phyloP scores from a whole-genome alignment of 495 filamentous ascomycete genomes.

The Penicillium diatomitis region DNA sequence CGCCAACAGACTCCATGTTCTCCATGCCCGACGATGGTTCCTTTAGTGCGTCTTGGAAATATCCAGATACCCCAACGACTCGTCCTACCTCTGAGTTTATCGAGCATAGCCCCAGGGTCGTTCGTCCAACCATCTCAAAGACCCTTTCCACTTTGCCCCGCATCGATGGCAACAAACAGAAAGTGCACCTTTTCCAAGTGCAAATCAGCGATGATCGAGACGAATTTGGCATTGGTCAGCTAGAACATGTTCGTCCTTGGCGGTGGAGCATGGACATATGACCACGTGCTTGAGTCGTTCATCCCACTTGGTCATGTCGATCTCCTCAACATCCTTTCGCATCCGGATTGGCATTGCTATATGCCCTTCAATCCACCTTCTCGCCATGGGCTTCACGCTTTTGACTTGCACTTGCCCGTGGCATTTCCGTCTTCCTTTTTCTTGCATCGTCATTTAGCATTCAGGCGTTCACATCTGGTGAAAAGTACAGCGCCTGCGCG shows the following conservation, averaged over 20 bases:
- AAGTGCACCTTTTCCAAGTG: slow-evolving; percentile 32
- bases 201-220: slow-evolving; percentile 33
- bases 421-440: neutral
- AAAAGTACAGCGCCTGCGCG: slow-evolving; percentile 12
- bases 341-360: too few relatives aligned
- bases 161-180: slow-evolving; percentile 22
- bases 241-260: slow-evolving; percentile 35
- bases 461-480: slow-evolving; percentile 5
- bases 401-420: too few relatives aligned
- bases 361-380: neutral
- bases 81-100: slow-evolving; percentile 34
- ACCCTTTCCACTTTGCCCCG: slow-evolving; percentile 25
- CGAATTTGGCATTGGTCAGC: slow-evolving; percentile 27
- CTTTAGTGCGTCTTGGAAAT: slow-evolving; percentile 23
- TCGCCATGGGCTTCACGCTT: neutral
- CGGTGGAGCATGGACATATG: slow-evolving; percentile 44
- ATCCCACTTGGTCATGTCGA: too few relatives aligned
- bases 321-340: too few relatives aligned
- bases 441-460: slow-evolving; percentile 1
- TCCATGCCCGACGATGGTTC: slow-evolving; percentile 25
- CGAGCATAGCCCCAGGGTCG: slow-evolving; percentile 19
- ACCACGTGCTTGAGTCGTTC: neutral
- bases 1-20: slow-evolving; percentile 27
- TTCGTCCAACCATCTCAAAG: slow-evolving; percentile 27
- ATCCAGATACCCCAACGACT: slow-evolving; percentile 32